Percentiles rank a stretch among this genome's conserved stretches.
Conservation (phyloP, 371 early-diverging fungal species). For the Batrachochytrium dendrobatidis region DNA sequence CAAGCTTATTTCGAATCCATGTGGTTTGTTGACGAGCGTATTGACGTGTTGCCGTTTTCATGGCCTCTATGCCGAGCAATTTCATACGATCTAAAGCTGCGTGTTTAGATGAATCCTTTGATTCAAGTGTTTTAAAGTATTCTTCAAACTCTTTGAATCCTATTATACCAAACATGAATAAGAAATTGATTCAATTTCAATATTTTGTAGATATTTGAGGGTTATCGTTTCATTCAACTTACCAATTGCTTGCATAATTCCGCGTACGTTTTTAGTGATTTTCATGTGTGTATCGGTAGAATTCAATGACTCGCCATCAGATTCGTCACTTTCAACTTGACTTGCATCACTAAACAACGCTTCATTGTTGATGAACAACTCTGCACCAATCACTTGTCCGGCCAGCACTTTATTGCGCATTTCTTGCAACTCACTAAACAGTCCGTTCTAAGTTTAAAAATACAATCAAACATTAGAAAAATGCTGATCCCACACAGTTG, state of each 20-base stretch:
- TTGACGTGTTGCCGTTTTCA: constrained; percentile 79
- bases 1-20: constrained; percentile 85
- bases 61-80: constrained; percentile 55
- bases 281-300: too few species aligned
- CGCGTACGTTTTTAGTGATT: too few species aligned
- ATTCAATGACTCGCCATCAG: constrained; percentile 41
- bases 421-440: constrained; percentile 75
- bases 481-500: background rate
- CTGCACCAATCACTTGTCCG: constrained; percentile 34
- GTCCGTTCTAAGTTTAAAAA: constrained; percentile 48
- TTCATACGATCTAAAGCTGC: constrained; percentile 42
- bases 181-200: background rate
- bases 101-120: background rate
- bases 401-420: constrained; percentile 48
- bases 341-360: too few species aligned
- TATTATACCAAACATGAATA: constrained; percentile 7
- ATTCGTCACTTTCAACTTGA: too few species aligned
- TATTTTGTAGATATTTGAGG: background rate
- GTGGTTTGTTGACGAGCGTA: constrained; percentile 83
- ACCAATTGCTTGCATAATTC: constrained; percentile 80
- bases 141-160: constrained; percentile 79
- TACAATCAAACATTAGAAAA: background rate
- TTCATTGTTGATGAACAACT: constrained; percentile 29
- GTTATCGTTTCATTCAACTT: constrained; percentile 5
- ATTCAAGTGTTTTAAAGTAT: constrained; percentile 53